Evolutionary conservation across 164 flowering plant genomes (phyloP).

Genomic region (Liriodendron chinense): DNA sequence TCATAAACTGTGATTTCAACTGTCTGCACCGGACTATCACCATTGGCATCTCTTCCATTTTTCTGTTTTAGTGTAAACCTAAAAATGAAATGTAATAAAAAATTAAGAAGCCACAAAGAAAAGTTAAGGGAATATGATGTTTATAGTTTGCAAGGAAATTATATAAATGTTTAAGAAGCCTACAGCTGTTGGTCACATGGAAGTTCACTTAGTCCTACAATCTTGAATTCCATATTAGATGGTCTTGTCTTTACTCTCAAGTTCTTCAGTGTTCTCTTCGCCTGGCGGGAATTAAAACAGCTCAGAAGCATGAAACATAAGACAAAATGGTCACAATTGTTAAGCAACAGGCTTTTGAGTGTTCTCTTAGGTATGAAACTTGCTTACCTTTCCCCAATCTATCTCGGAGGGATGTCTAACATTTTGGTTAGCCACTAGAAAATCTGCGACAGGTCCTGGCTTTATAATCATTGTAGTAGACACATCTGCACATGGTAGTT

Average conservation of each 20-base stretch:
- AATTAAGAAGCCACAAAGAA: background rate
- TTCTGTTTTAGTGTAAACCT: conserved; percentile 59
- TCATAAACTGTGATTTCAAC: conserved; percentile 58
- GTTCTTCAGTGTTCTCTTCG: conserved; percentile 65
- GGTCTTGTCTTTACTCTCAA: conserved; percentile 57
- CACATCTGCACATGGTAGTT: conserved; percentile 52
- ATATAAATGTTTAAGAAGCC: conserved; percentile 4
- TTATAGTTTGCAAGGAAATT: background rate
- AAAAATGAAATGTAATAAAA: background rate
- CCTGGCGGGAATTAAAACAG: conserved; percentile 35
- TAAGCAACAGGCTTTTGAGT: background rate
- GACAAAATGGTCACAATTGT: background rate
- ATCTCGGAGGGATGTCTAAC: conserved; percentile 51
- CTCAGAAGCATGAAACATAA: background rate
- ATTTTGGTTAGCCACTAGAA: conserved; percentile 71
- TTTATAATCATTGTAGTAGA: conserved; percentile 87
- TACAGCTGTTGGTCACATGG: conserved; percentile 67
- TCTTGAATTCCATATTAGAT: conserved; percentile 63
- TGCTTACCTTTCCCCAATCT: conserved; percentile 79
- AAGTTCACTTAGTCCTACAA: conserved; percentile 77
- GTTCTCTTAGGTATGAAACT: background rate
- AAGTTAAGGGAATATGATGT: background rate
- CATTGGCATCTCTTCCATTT: conserved; percentile 21
- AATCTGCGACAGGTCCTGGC: conserved; percentile 88
- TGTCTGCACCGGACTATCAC: conserved; percentile 24